A percentile compares a stretch with the other conserved stretches of the same genome.
Conservation (phyloP, 768 basidiomycete species). For the Gelatoporia subvermispora region DNA sequence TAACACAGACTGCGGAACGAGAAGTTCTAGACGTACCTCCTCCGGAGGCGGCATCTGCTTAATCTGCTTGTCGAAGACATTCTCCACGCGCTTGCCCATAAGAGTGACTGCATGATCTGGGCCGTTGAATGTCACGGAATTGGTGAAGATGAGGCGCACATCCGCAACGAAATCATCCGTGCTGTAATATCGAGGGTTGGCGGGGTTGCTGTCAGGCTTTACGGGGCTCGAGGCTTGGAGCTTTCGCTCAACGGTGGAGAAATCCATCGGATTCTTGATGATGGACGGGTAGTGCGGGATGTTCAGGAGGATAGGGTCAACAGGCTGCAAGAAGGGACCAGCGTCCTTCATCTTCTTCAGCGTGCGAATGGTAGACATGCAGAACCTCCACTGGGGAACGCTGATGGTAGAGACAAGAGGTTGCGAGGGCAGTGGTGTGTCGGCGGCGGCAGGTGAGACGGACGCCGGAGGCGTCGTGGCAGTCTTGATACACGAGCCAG, state of each 20-base stretch:
- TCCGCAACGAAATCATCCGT: constrained; percentile 83
- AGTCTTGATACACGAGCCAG: constrained; percentile 44
- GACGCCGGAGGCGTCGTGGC: constrained; percentile 72
- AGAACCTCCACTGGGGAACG: constrained; percentile 72
- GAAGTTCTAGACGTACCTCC: constrained; percentile 50
- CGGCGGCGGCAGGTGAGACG: constrained; percentile 19
- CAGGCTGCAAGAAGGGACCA: constrained; percentile 75
- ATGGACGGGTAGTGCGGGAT: constrained; percentile 87
- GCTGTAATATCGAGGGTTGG: constrained; percentile 70
- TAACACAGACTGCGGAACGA: neutral
- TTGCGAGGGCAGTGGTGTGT: constrained; percentile 9
- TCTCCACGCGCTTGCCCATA: constrained; percentile 81
- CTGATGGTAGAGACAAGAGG: constrained; percentile 48
- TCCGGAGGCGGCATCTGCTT: constrained; percentile 75
- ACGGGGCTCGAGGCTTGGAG: constrained; percentile 70
- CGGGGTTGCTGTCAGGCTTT: constrained; percentile 66
- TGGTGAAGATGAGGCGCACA: constrained; percentile 83
- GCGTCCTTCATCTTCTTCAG: constrained; percentile 88
- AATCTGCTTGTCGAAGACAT: constrained; percentile 82
- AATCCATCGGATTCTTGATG: constrained; percentile 91
- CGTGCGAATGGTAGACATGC: constrained; percentile 67
- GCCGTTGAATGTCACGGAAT: constrained; percentile 90
- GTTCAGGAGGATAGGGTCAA: constrained; percentile 78
- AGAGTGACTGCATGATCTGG: constrained; percentile 73
- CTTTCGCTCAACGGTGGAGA: constrained; percentile 89